These are phyloP conservation scores for Geum urbanum DNA, from an alignment of 306 rosid species.

Conservation along the genomic window DNA sequence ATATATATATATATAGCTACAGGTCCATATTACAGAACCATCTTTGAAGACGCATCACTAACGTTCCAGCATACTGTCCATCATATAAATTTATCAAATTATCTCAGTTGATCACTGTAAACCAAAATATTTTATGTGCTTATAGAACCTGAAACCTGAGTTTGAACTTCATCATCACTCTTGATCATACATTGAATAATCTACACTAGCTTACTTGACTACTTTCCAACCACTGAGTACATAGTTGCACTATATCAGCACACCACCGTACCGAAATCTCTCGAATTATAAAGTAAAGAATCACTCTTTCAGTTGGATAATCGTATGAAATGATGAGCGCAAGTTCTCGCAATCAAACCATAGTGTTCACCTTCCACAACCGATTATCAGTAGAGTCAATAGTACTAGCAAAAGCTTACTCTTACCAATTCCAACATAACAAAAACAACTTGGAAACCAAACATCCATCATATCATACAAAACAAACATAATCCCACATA, in stretches of 20 bases:
- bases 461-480: neutral
- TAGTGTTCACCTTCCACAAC: neutral
- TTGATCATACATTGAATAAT: neutral
- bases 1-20: too few species aligned
- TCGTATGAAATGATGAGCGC: neutral
- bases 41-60: neutral
- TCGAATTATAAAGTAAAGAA: too few species aligned
- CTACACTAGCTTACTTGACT: neutral
- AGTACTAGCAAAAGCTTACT: neutral
- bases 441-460: neutral
- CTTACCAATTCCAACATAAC: neutral
- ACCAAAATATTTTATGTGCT: neutral
- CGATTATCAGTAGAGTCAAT: too few species aligned
- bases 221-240: neutral
- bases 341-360: neutral
- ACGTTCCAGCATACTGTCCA: neutral
- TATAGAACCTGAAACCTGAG: neutral
- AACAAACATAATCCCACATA: neutral
- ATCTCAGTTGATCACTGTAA: neutral
- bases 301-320: neutral
- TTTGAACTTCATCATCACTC: neutral
- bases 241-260: neutral
- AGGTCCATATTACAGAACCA: neutral
- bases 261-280: neutral
- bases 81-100: neutral